Conservation (phyloP, 1,139 yeast species). For the Scheffersomyces quercinus region DNA sequence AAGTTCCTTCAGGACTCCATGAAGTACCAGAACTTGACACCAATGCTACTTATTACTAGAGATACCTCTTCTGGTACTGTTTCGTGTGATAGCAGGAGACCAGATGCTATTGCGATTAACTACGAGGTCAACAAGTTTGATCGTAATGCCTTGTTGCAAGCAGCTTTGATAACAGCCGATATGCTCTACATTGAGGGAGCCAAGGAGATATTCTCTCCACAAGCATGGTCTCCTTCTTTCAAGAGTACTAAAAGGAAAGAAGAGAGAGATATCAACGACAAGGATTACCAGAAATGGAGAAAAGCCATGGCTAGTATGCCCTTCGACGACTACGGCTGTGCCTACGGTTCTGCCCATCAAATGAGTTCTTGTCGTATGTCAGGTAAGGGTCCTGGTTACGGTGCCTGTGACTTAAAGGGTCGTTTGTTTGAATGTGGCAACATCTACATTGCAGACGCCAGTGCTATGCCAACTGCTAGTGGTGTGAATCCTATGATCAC, state of each 20-base stretch:
- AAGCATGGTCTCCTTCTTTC: slow-evolving; percentile 42
- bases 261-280: slow-evolving; percentile 42
- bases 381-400: slow-evolving; percentile 47
- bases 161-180: slow-evolving; percentile 46
- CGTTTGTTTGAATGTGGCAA: slow-evolving; percentile 54
- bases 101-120: slow-evolving; percentile 39
- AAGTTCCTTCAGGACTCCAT: slow-evolving; percentile 35
- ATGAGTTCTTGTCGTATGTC: slow-evolving; percentile 60
- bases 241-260: slow-evolving; percentile 39
- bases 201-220: slow-evolving; percentile 42
- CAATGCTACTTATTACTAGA: slow-evolving; percentile 50
- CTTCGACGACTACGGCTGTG: slow-evolving; percentile 29
- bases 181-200: slow-evolving; percentile 56
- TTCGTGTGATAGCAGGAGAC: slow-evolving; percentile 32
- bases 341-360: slow-evolving; percentile 60
- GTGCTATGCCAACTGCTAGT: slow-evolving; percentile 58
- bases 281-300: slow-evolving; percentile 51
- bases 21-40: slow-evolving; percentile 40
- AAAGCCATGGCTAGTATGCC: slow-evolving; percentile 25
- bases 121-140: slow-evolving; percentile 47
- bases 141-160: slow-evolving; percentile 40
- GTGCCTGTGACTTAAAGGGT: slow-evolving; percentile 53
- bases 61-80: slow-evolving; percentile 49
- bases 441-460: slow-evolving; percentile 58
- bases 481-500: slow-evolving; percentile 60